Percentiles rank a stretch among this genome's conserved stretches.
phyloP scores from a whole-genome alignment of 31 red algal genomes.

The Odonthalia washingtoniensis region DNA sequence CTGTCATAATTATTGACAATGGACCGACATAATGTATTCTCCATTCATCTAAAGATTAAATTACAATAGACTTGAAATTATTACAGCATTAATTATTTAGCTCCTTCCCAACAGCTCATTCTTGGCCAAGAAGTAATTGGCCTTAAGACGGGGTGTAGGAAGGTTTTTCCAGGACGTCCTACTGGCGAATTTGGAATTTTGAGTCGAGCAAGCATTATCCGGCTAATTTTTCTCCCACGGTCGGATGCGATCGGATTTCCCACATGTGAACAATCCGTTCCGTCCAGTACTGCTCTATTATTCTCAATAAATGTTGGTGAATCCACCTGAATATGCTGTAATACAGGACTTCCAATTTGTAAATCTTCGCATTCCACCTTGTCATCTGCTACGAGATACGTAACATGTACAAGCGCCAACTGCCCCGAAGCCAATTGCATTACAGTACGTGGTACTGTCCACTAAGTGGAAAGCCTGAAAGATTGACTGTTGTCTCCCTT shows the following conservation, averaged over 20 bases:
- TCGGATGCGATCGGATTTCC: background rate
- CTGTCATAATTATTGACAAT: too few species aligned
- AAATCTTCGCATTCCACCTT: constrained; percentile 44
- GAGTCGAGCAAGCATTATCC: constrained; percentile 36
- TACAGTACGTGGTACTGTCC: constrained; percentile 39
- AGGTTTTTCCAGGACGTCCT: background rate
- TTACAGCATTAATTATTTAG: too few species aligned
- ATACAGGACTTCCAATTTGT: constrained; percentile 42
- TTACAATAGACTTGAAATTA: too few species aligned
- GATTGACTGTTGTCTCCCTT: constrained; percentile 26
- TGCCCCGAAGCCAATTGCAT: constrained; percentile 21
- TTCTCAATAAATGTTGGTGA: constrained; percentile 7
- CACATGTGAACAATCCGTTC: constrained; percentile 18
- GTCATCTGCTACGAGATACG: constrained; percentile 41
- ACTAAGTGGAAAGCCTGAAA: constrained; percentile 27
- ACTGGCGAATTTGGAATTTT: background rate
- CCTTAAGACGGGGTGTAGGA: constrained; percentile 28
- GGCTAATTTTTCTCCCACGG: constrained; percentile 18
- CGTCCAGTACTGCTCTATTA: background rate
- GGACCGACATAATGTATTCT: too few species aligned
- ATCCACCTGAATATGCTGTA: constrained; percentile 31
- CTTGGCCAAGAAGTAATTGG: too few species aligned
- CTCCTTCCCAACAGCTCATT: too few species aligned
- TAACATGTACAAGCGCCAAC: constrained; percentile 39
- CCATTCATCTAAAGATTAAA: too few species aligned